phyloP scores from a whole-genome alignment of 352 stramenopile species.

The Phytopythium montanum region DNA sequence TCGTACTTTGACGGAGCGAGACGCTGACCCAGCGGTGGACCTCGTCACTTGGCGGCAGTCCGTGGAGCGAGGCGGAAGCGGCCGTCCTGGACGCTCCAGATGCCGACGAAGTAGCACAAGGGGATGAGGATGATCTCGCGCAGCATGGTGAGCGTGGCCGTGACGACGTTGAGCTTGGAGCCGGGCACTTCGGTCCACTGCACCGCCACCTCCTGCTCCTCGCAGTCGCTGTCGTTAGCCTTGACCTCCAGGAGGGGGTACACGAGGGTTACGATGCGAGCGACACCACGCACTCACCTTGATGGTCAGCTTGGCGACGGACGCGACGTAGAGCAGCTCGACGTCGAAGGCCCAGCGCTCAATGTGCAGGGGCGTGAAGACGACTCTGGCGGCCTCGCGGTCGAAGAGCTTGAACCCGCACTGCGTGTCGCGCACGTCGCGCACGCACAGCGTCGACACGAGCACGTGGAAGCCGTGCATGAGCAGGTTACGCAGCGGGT shows the following conservation, averaged over 20 bases:
- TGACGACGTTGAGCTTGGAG: constrained; percentile 88
- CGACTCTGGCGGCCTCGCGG: constrained; percentile 62
- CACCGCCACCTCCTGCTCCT: constrained; percentile 87
- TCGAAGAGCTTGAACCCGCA: constrained; percentile 96
- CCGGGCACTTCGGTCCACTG: constrained; percentile 91
- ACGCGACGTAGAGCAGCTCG: constrained; percentile 90
- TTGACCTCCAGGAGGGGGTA: no score
- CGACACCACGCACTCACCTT: constrained; percentile 30
- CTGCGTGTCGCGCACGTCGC: constrained; percentile 90
- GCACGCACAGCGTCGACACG: constrained; percentile 83
- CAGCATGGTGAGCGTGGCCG: constrained; percentile 89
- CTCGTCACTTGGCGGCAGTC: constrained; percentile 14
- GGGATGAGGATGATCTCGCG: constrained; percentile 90
- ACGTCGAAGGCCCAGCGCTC: constrained; percentile 95
- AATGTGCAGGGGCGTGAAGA: constrained; percentile 92
- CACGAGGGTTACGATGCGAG: no score
- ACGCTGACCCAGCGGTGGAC: neutral
- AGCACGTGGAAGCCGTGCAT: constrained; percentile 93
- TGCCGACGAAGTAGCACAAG: constrained; percentile 86
- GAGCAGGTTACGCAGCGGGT: constrained; percentile 86
- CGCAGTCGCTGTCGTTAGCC: no score
- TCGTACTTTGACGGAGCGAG: neutral
- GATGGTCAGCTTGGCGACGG: constrained; percentile 43
- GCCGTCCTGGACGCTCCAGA: constrained; percentile 80
- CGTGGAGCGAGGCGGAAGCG: constrained; percentile 53